A percentile compares a stretch with the other conserved stretches of the same genome.
These are phyloP conservation scores for Rubia tinctorum DNA, from an alignment of 305 asterid species.

Conservation along the genomic window DNA sequence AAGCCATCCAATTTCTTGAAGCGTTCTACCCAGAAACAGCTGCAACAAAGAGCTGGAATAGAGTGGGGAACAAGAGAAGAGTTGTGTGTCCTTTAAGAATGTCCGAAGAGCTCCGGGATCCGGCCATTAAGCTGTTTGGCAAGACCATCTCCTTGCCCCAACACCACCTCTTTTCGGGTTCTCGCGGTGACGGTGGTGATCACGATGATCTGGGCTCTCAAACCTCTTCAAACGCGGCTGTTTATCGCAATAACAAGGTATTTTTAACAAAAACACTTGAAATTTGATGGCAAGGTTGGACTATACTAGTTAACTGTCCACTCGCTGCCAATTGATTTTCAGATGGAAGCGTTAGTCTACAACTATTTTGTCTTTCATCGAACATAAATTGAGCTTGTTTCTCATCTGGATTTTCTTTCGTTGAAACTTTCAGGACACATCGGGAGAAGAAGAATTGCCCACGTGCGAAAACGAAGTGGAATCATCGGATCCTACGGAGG, in stretches of 20 bases:
- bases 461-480: slow-evolving; percentile 24
- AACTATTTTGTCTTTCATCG: too few relatives aligned
- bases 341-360: too few relatives aligned
- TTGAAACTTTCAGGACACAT: slow-evolving; percentile 32
- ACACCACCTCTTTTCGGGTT: slow-evolving; percentile 19
- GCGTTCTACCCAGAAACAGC: neutral
- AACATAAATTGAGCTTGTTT: neutral
- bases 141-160: slow-evolving; percentile 50
- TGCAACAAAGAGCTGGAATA: neutral
- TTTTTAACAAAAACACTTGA: too few relatives aligned
- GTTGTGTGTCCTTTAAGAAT: slow-evolving; percentile 22
- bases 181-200: slow-evolving; percentile 11
- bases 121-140: slow-evolving; percentile 68
- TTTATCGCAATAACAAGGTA: slow-evolving; percentile 48
- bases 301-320: too few relatives aligned
- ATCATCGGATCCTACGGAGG: slow-evolving; percentile 20
- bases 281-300: too few relatives aligned
- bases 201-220: slow-evolving; percentile 25
- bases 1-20: slow-evolving; percentile 9
- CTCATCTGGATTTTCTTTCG: slow-evolving; percentile 13
- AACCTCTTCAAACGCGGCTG: slow-evolving; percentile 27
- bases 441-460: slow-evolving; percentile 25
- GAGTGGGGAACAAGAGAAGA: slow-evolving; percentile 2
- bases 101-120: slow-evolving; percentile 47
- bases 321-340: too few relatives aligned